Conservation (phyloP, 1,284 basidiomycete species). For the Psilocybe mexicana region DNA sequence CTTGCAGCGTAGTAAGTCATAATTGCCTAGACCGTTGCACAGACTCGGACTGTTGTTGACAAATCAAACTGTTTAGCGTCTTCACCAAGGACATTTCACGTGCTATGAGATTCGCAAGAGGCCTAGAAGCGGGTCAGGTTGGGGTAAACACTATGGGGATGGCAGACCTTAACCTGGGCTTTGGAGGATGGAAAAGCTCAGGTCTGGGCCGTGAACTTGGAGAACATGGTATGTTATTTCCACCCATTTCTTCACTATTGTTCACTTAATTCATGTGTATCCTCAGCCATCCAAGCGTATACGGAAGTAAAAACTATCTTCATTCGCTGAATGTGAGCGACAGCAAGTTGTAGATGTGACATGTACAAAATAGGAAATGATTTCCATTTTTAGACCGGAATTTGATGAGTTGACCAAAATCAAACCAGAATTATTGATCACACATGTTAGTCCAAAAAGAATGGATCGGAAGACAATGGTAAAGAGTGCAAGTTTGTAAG, state of each 20-base stretch:
- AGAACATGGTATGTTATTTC: slow-evolving; percentile 53
- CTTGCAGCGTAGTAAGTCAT: slow-evolving; percentile 45
- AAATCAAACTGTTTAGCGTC: slow-evolving; percentile 52
- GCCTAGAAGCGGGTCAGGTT: slow-evolving; percentile 79
- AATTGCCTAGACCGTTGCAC: background rate
- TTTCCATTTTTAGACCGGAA: too few relatives aligned
- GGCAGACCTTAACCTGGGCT: slow-evolving; percentile 65
- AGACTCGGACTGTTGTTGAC: background rate
- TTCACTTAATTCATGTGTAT: background rate
- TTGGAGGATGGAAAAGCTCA: slow-evolving; percentile 86
- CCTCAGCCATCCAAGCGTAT: background rate
- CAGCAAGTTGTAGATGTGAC: too few relatives aligned
- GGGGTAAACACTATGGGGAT: slow-evolving; percentile 77
- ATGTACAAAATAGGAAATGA: too few relatives aligned
- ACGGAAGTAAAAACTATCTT: slow-evolving; percentile 3
- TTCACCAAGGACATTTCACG: slow-evolving; percentile 79
- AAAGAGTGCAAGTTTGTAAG: too few relatives aligned
- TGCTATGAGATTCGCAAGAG: slow-evolving; percentile 72
- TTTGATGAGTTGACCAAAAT: too few relatives aligned
- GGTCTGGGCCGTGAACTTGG: slow-evolving; percentile 86
- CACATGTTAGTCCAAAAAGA: too few relatives aligned
- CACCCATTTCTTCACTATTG: too few relatives aligned
- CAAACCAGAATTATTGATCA: too few relatives aligned
- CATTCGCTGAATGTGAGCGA: background rate
- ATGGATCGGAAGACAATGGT: too few relatives aligned